Evolutionary conservation across 495 filamentous ascomycete species (phyloP), one percentile per base, ranked within the genome.

Genomic region (Aspergillus incahuasiensis): DNA sequence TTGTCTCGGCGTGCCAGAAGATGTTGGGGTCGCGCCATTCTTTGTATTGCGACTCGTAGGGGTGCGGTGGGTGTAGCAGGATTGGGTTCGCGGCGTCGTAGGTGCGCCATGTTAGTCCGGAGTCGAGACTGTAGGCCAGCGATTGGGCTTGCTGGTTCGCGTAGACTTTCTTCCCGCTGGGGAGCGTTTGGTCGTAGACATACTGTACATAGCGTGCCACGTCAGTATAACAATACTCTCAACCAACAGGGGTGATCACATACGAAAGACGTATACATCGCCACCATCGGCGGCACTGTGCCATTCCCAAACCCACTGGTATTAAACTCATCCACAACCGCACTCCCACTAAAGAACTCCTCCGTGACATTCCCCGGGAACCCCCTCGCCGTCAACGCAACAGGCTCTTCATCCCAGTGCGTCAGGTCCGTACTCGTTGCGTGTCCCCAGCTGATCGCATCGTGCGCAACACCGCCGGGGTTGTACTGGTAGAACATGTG

Each of bases 11-110:
- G 46, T 84, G 74, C 73, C 80, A 79, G 52, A 82, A 68, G 8
- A 83, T 73, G 57, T 80, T 79, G 0, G 83, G 82, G 61, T 85
- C 82, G 15, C 83, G 77, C 65, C 84, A 85, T 30, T 84, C 63
- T 28, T 53, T 42, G 20, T 56, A 67, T 35, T 72, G 62, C 5
- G 58, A 55, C 57, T 57, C 7, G 28, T 59, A 64, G 55, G 57
- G 74, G 52, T 62, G 65, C 4, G 74, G 71, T 0, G 68, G 66
- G 42, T 68, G 70, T 20, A 63, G 60, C 16, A 85, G 75, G 25
- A 85, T 71, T 5, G 82, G 82, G 48, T 86, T 84, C 1, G 46
- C 64, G 9, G 55, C 62, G 53, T 83, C 83, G 30, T 68, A 73
- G 0, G 60, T 79, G 68, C 54, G 72, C 74, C 67, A 84, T 72